Evolutionary conservation across 129 eudicot species (phyloP).

Genomic region (Flaveria brownii): DNA sequence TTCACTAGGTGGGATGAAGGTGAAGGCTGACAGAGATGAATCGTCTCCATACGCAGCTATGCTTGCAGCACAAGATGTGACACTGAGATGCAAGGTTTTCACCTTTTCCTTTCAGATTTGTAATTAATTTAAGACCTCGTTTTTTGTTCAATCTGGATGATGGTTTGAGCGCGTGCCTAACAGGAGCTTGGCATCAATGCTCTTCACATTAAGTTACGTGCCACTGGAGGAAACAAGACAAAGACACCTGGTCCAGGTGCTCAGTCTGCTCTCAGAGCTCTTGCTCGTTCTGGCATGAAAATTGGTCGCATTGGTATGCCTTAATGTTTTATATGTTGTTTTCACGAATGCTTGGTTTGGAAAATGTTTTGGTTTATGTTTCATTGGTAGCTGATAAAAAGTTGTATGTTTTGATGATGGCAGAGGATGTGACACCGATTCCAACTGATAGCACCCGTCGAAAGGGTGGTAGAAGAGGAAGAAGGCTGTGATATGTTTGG

Average conservation of each 20-base stretch:
- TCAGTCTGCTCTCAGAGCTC: constrained; percentile 5
- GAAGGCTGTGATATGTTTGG: constrained; percentile 27
- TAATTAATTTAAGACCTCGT: neutral
- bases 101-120: neutral
- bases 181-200: constrained; percentile 13
- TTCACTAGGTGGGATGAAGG: neutral
- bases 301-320: constrained; percentile 44
- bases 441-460: constrained; percentile 48
- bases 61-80: constrained; percentile 14
- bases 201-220: constrained; percentile 8
- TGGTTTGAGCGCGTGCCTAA: too few relatives aligned
- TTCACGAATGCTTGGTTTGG: too few relatives aligned
- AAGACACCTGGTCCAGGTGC: constrained; percentile 18
- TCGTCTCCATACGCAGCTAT: constrained; percentile 13
- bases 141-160: too few relatives aligned
- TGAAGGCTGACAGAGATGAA: constrained; percentile 9
- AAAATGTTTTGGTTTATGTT: neutral
- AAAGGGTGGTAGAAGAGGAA: constrained; percentile 49
- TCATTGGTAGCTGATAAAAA: neutral
- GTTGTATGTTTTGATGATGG: neutral
- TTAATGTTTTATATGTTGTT: neutral
- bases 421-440: constrained; percentile 50
- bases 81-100: neutral
- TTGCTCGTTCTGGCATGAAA: constrained; percentile 20
- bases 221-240: constrained; percentile 18